These are phyloP conservation scores for Saccharata proteae DNA, from an alignment of 2,329 filamentous ascomycete species.

Conservation along the genomic window DNA sequence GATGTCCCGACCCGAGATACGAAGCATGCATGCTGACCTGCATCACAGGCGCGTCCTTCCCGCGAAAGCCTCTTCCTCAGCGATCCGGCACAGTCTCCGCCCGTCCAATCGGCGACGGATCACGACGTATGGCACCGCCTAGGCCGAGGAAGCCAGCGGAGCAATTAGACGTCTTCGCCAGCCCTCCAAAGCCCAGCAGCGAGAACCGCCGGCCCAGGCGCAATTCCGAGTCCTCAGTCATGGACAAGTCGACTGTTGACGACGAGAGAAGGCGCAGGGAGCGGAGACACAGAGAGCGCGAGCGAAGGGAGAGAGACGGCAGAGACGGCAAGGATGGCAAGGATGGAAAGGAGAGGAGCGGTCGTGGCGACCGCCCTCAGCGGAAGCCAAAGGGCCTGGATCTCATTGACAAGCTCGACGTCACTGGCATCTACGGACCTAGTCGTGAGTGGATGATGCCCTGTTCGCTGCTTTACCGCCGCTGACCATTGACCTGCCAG, in stretches of 20 bases:
- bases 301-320: slow-evolving; percentile 43
- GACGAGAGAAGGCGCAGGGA: slow-evolving; percentile 43
- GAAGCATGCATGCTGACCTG: slow-evolving; percentile 15
- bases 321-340: slow-evolving; percentile 29
- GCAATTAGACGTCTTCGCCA: slow-evolving; percentile 31
- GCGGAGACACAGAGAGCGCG: slow-evolving; percentile 32
- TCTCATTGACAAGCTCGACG: slow-evolving; percentile 92
- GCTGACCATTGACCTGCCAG: slow-evolving; percentile 33
- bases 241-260: slow-evolving; percentile 48
- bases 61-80: slow-evolving; percentile 27
- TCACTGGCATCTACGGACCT: slow-evolving; percentile 88
- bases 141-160: slow-evolving; percentile 25
- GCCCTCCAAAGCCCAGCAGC: slow-evolving; percentile 19
- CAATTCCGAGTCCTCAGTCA: slow-evolving; percentile 68
- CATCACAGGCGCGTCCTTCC: slow-evolving; percentile 9
- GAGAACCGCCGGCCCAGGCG: slow-evolving; percentile 48
- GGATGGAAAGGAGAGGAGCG: slow-evolving; percentile 26
- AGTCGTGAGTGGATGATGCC: slow-evolving; percentile 51
- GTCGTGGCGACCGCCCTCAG: slow-evolving; percentile 19
- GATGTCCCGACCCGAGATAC: too few relatives aligned
- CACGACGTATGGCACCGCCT: too few relatives aligned
- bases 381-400: slow-evolving; percentile 52
- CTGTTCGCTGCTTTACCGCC: background rate
- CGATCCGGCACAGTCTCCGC: slow-evolving; percentile 33
- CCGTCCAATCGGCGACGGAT: too few relatives aligned